A percentile compares a stretch with the other conserved stretches of the same genome.
These are phyloP conservation scores for Hypericum perforatum DNA, from an alignment of 345 rosid genomes.

Conservation along the genomic window DNA sequence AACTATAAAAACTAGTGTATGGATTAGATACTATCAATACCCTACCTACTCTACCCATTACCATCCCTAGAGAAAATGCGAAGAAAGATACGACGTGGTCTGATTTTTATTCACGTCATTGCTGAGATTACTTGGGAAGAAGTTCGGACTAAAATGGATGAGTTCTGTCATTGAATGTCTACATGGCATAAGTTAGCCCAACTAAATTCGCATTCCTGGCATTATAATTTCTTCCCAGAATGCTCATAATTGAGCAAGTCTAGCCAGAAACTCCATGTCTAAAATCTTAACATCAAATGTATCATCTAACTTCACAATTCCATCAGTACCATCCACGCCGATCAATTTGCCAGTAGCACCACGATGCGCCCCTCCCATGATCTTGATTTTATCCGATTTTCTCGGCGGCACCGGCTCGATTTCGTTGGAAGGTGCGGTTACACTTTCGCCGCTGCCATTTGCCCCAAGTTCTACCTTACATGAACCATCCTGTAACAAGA, in stretches of 20 bases:
- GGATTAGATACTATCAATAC: too few relatives aligned
- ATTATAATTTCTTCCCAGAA: too few relatives aligned
- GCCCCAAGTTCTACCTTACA: slow-evolving; percentile 63
- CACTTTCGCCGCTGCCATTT: slow-evolving; percentile 46
- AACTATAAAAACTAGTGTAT: too few relatives aligned
- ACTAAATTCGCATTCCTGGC: too few relatives aligned
- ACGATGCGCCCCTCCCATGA: slow-evolving; percentile 69
- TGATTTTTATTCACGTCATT: too few relatives aligned
- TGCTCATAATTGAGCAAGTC: slow-evolving; percentile 19
- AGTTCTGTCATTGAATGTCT: too few relatives aligned
- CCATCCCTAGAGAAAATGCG: too few relatives aligned
- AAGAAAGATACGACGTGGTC: too few relatives aligned
- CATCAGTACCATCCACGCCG: slow-evolving; percentile 85
- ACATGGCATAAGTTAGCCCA: too few relatives aligned
- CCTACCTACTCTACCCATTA: too few relatives aligned
- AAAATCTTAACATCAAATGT: slow-evolving; percentile 87
- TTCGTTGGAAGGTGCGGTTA: slow-evolving; percentile 39
- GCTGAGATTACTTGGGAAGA: too few relatives aligned
- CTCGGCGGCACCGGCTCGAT: slow-evolving; percentile 62
- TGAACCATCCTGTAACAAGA: slow-evolving; percentile 58
- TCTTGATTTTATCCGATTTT: slow-evolving; percentile 76
- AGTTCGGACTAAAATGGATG: too few relatives aligned
- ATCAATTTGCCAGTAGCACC: slow-evolving; percentile 84
- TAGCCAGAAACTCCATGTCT: slow-evolving; percentile 67
- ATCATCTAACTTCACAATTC: slow-evolving; percentile 77